These are phyloP conservation scores for Exobasidium rhododendri DNA, from an alignment of 1,284 basidiomycete genomes.

Conservation along the genomic window DNA sequence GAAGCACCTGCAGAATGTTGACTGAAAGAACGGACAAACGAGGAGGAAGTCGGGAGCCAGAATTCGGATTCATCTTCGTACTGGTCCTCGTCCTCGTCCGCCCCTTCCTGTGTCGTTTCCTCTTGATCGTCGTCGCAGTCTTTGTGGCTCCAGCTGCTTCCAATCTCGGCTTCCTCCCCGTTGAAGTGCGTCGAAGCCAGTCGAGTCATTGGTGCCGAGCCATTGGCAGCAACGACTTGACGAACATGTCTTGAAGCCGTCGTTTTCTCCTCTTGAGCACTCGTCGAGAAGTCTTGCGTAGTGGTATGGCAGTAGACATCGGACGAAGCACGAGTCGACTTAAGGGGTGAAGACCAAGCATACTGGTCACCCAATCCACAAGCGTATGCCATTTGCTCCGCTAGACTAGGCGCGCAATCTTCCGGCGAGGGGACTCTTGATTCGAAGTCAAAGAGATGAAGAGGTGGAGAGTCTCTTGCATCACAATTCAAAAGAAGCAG, in stretches of 20 bases:
- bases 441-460: background rate
- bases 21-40: background rate
- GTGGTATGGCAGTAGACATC: background rate
- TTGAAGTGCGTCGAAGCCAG: background rate
- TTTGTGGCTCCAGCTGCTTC: background rate
- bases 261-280: slow-evolving; percentile 2
- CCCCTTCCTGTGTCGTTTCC: background rate
- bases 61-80: background rate
- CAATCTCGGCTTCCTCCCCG: background rate
- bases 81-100: background rate
- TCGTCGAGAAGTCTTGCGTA: background rate
- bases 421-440: slow-evolving; percentile 13
- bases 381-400: slow-evolving; percentile 22
- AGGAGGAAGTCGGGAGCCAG: background rate
- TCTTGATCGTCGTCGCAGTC: background rate
- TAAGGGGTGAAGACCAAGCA: slow-evolving; percentile 10
- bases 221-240: background rate
- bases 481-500: slow-evolving; percentile 5
- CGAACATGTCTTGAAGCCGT: background rate
- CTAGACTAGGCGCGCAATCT: slow-evolving; percentile 16
- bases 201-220: background rate
- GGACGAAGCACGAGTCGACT: slow-evolving; percentile 1
- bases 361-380: slow-evolving; percentile 16
- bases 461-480: background rate
- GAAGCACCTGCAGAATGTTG: slow-evolving; percentile 1